Evolutionary conservation across 1,139 yeast species (phyloP), one percentile per base, ranked within the genome.

Genomic region (Saccharomycopsis hybrid): DNA sequence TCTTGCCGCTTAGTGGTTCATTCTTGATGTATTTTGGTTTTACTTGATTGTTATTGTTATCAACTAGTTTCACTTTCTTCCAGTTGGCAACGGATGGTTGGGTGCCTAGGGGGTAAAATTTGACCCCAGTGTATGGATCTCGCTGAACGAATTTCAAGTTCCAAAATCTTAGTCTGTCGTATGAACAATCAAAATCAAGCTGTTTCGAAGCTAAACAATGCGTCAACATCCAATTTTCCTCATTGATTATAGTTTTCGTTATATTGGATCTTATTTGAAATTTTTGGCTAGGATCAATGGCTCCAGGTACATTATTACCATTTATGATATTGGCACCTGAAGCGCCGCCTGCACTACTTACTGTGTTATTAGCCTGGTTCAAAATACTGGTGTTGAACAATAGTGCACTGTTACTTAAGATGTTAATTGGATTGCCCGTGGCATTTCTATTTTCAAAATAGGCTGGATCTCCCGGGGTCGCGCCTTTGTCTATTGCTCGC

Each of bases 171-270:
- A 70, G 68, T 55, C 96, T 71, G 50, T 78, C 81, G 53, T 80
- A 81, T 35, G 75, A 67, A 46, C 89, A 66, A 52, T 75, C 74
- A 36, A 45, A 53, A 77, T 69, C 64, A 89, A 90, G 64, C 77
- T 86, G 50, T 79, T 79, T 55, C 83, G 73, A 80, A 35, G 94
- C 84, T 25, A 74, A 67, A 0, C 96, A 95, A 58, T 88, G 89
- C 62, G 87, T 92, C 59, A 78, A 78, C 70, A 88, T 77, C 97
- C 97, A 92, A 49, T 86, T 81, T 33, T 82, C 85, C 57, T 86
- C 89, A 13, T 81, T 75, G 3, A 53, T 40, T 39, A 51, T 36
- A 7, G 46, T 46, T 27, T 51, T 51, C 3, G 54, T 43, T 9
- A 51, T 8, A 30, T 53, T 51, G 8, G 54, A 48, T 38, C 49